Evolutionary conservation across 2,329 filamentous ascomycete genomes (phyloP).

Genomic region (Pseudogymnoascus destructans): DNA sequence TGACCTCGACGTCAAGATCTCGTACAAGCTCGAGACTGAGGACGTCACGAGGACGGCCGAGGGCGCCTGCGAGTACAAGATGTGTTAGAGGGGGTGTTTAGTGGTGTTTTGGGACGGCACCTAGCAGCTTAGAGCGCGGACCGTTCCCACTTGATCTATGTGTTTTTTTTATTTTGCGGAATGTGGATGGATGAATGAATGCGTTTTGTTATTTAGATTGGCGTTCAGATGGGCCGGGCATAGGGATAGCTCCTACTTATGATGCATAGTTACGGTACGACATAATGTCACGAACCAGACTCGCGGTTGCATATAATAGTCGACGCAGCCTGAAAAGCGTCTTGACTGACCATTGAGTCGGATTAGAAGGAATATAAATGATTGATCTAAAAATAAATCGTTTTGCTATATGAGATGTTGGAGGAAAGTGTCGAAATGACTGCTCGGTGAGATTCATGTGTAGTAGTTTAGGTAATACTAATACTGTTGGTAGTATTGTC

Average conservation of each 20-base stretch:
- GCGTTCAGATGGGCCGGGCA: conserved; percentile 4
- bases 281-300: background rate
- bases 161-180: background rate
- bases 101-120: conserved; percentile 1
- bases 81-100: conserved; percentile 38
- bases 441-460: background rate
- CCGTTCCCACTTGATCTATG: background rate
- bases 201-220: conserved; percentile 2
- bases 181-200: conserved; percentile 3
- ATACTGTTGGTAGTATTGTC: background rate
- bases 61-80: conserved; percentile 69
- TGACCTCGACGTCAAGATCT: conserved; percentile 82
- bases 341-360: conserved; percentile 4
- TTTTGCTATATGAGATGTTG: background rate
- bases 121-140: conserved; percentile 1
- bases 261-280: conserved; percentile 5
- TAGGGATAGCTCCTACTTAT: conserved; percentile 1
- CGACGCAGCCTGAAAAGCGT: conserved; percentile 4
- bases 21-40: conserved; percentile 66
- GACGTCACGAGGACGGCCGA: conserved; percentile 56
- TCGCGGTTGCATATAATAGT: conserved; percentile 1
- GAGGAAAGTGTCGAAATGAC: background rate
- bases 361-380: conserved; percentile 1
- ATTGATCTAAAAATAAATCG: background rate
- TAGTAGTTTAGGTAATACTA: background rate